Conservation (phyloP, 345 rosid genomes). For the Rhodamnia argentea region DNA sequence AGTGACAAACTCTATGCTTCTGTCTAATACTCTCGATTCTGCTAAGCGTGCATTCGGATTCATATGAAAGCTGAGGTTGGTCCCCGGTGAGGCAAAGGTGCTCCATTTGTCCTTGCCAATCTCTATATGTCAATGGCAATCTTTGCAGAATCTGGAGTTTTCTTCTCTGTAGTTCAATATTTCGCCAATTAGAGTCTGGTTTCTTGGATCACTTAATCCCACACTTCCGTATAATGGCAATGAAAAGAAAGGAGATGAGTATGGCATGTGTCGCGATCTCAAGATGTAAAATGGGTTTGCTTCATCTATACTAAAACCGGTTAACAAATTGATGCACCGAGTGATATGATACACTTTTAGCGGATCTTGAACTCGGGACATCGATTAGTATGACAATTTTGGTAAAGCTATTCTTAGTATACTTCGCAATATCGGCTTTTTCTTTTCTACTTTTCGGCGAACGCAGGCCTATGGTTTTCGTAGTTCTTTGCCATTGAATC, state of each 20-base stretch:
- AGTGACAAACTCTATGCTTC: slow-evolving; percentile 16
- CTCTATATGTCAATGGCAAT: background rate
- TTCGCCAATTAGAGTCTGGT: background rate
- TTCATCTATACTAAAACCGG: background rate
- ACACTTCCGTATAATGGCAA: background rate
- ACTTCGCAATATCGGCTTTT: background rate
- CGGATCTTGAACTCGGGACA: background rate
- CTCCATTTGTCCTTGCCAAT: background rate
- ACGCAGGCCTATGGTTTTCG: background rate
- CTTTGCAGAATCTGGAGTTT: background rate
- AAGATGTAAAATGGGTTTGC: background rate
- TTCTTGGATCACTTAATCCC: background rate
- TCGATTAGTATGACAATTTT: background rate
- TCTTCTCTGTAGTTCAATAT: background rate
- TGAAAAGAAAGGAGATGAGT: background rate
- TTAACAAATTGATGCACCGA: background rate
- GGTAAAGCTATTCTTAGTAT: background rate
- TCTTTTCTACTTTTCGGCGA: background rate
- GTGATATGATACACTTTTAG: background rate
- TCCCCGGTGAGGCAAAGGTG: background rate
- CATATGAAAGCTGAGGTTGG: background rate
- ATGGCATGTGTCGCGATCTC: background rate
- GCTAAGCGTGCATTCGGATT: slow-evolving; percentile 10
- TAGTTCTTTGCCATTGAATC: background rate
- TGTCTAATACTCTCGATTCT: slow-evolving; percentile 19